These are phyloP conservation scores for Cytidiella melzeri DNA, from an alignment of 768 basidiomycete species.

Conservation along the genomic window DNA sequence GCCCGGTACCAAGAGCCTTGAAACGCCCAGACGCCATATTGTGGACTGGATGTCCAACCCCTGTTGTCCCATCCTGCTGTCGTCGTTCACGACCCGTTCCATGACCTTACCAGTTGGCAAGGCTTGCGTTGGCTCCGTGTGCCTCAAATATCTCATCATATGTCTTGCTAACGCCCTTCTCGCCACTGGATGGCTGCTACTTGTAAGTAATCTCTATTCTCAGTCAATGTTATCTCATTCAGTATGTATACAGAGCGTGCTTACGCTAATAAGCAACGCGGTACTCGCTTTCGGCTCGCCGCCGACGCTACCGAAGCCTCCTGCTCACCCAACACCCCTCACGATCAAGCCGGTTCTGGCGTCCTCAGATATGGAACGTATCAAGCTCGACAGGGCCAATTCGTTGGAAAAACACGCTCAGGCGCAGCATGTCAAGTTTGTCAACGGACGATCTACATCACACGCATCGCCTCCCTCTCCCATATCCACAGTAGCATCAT, in stretches of 20 bases:
- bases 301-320: constrained; percentile 5
- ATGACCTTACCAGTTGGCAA: neutral
- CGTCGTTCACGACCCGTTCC: neutral
- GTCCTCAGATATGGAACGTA: neutral
- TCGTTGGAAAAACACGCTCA: neutral
- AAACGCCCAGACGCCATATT: too few relatives aligned
- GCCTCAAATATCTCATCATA: constrained; percentile 10
- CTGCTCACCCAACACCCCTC: neutral
- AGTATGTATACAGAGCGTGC: constrained; percentile 4
- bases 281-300: constrained; percentile 5
- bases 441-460: neutral
- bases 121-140: constrained; percentile 5
- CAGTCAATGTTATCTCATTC: neutral
- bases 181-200: constrained; percentile 10
- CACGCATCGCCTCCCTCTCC: neutral
- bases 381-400: neutral
- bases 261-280: constrained; percentile 4
- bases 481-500: neutral
- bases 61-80: neutral
- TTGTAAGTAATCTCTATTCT: constrained; percentile 2
- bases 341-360: neutral
- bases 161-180: constrained; percentile 8
- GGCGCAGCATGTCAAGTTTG: constrained; percentile 1
- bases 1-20: too few relatives aligned
- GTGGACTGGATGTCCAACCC: too few relatives aligned